These are phyloP conservation scores for Trichophyton verrucosum DNA, from an alignment of 2,329 filamentous ascomycete species.

Conservation along the genomic window DNA sequence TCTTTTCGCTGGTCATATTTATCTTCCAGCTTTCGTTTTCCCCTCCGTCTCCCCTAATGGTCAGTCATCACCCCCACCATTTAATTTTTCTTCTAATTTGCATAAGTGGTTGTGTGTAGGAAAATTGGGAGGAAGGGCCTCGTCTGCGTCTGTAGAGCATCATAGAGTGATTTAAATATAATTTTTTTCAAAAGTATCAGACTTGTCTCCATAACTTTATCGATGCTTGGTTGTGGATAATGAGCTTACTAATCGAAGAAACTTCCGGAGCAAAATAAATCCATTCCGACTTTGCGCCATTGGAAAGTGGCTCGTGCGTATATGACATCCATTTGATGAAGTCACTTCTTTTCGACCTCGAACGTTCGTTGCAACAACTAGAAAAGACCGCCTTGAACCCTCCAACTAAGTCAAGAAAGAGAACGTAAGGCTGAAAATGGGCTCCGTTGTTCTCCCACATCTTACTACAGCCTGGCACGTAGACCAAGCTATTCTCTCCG, in stretches of 20 bases:
- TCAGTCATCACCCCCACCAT: background rate
- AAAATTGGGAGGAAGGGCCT: background rate
- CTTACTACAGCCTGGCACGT: conserved; percentile 92
- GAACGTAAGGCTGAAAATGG: conserved; percentile 37
- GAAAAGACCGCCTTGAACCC: background rate
- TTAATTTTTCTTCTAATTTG: background rate
- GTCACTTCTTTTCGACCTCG: too few relatives aligned
- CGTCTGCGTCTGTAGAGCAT: background rate
- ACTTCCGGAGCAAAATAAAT: too few relatives aligned
- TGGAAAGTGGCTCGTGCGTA: too few relatives aligned
- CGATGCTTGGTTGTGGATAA: too few relatives aligned
- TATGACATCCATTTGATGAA: too few relatives aligned
- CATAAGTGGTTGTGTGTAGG: background rate
- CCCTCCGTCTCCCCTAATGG: background rate
- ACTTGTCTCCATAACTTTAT: background rate
- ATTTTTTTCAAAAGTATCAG: background rate
- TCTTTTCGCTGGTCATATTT: background rate
- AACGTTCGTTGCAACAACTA: too few relatives aligned
- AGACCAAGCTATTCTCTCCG: conserved; percentile 82
- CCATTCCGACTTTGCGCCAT: too few relatives aligned
- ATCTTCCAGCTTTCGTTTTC: background rate
- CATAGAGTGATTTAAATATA: background rate
- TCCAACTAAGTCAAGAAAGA: background rate
- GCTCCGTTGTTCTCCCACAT: conserved; percentile 85
- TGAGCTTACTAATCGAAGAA: too few relatives aligned